A percentile compares a stretch with the other conserved stretches of the same genome.
Evolutionary conservation across 140 eudicot species (phyloP).

Genomic region (Erigeron philadelphicus): DNA sequence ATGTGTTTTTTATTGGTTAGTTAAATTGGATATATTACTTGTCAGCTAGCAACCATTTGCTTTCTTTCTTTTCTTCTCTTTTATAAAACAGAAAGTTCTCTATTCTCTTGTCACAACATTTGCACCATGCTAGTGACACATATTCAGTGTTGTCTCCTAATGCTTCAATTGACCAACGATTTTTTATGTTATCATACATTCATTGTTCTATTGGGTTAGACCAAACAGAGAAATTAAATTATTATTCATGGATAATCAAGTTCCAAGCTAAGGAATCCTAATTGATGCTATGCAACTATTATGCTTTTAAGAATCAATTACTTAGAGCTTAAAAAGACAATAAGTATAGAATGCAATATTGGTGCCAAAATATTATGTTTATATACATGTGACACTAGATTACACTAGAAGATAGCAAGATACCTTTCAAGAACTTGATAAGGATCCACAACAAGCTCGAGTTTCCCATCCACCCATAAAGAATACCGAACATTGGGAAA

Average conservation of each 20-base stretch:
- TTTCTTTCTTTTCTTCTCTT: too few relatives aligned
- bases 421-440: slow-evolving; percentile 79
- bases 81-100: too few relatives aligned
- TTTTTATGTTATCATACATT: too few relatives aligned
- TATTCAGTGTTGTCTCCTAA: too few relatives aligned
- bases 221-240: not conserved
- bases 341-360: not conserved
- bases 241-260: not conserved
- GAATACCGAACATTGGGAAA: slow-evolving; percentile 70
- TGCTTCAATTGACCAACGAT: too few relatives aligned
- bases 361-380: not conserved
- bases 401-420: not conserved
- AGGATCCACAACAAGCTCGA: slow-evolving; percentile 82
- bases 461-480: slow-evolving; percentile 85
- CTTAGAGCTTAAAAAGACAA: not conserved
- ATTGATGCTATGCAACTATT: not conserved
- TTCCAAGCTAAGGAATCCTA: not conserved
- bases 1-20: too few relatives aligned
- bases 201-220: not conserved
- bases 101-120: too few relatives aligned
- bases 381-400: not conserved
- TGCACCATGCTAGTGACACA: too few relatives aligned
- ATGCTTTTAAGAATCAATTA: not conserved
- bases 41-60: too few relatives aligned
- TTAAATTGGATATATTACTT: too few relatives aligned